A percentile compares a stretch with the other conserved stretches of the same genome.
Evolutionary conservation across 495 filamentous ascomycete species (phyloP).

Genomic region (Tuber calosporum): DNA sequence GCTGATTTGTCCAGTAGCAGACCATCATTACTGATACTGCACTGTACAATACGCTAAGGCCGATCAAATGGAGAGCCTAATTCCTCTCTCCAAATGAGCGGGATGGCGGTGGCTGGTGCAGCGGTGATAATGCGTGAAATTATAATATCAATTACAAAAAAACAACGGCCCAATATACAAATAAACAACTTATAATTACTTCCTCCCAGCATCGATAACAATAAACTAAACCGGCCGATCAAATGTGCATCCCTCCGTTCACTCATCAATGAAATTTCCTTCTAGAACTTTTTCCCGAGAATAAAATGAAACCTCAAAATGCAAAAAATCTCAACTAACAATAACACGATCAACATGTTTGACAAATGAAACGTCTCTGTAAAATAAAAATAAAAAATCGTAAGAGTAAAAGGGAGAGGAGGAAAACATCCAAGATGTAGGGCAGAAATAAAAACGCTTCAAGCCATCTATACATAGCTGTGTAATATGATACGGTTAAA

Average conservation of each 20-base stretch:
- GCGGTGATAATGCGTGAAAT: neutral
- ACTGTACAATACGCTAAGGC: neutral
- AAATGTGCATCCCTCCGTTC: slow-evolving; percentile 1
- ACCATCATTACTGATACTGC: neutral
- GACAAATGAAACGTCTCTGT: slow-evolving; percentile 5
- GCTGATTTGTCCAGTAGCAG: neutral
- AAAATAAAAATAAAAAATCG: neutral
- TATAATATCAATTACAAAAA: neutral
- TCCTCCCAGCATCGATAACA: neutral
- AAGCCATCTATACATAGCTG: slow-evolving; percentile 15
- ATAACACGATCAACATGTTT: slow-evolving; percentile 13
- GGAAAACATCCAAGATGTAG: neutral
- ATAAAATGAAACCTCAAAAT: slow-evolving; percentile 30
- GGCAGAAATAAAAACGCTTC: slow-evolving; percentile 8
- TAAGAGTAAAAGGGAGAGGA: neutral
- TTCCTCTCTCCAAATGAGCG: neutral
- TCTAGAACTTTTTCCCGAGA: slow-evolving; percentile 36
- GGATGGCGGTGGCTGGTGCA: neutral
- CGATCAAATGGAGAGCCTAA: neutral
- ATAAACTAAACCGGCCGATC: neutral
- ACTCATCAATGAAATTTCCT: slow-evolving; percentile 19
- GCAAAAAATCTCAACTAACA: slow-evolving; percentile 16
- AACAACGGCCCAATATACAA: slow-evolving; percentile 1
- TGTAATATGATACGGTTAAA: slow-evolving; percentile 14
- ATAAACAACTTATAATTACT: neutral